Evolutionary conservation across 2,329 filamentous ascomycete species (phyloP).

Genomic region (Tolypocladium capitatum): DNA sequence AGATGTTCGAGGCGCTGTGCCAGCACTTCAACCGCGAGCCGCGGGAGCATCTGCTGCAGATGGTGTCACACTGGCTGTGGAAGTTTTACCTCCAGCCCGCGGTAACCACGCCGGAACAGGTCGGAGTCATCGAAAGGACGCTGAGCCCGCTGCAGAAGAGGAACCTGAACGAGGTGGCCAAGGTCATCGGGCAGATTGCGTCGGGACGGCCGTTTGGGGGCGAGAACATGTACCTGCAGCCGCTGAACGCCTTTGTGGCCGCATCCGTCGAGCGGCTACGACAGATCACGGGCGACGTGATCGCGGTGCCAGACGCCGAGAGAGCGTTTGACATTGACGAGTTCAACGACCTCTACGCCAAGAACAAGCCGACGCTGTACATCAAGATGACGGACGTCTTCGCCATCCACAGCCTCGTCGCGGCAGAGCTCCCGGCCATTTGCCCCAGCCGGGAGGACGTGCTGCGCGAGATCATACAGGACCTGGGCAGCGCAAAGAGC

Average conservation of each 20-base stretch:
- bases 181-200: constrained; percentile 80
- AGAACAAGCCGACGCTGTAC: constrained; percentile 94
- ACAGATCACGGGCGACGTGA: constrained; percentile 62
- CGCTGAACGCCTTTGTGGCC: constrained; percentile 79
- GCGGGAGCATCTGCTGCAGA: constrained; percentile 62
- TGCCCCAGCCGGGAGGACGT: constrained; percentile 75
- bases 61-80: constrained; percentile 88
- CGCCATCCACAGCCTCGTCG: constrained; percentile 80
- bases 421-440: constrained; percentile 62
- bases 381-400: constrained; percentile 99
- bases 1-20: constrained; percentile 69
- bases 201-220: constrained; percentile 83
- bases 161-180: constrained; percentile 80
- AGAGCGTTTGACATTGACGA: constrained; percentile 95
- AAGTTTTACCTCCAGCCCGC: constrained; percentile 86
- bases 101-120: constrained; percentile 77
- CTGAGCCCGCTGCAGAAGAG: constrained; percentile 85
- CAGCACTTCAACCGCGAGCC: constrained; percentile 70
- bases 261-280: constrained; percentile 72
- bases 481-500: constrained; percentile 89
- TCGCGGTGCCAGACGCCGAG: constrained; percentile 77
- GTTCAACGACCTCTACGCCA: constrained; percentile 94
- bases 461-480: constrained; percentile 80
- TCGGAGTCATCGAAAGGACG: constrained; percentile 81
- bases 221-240: constrained; percentile 91